Evolutionary conservation across 2,329 filamentous ascomycete genomes (phyloP).

Genomic region (Calonectria ilicicola): DNA sequence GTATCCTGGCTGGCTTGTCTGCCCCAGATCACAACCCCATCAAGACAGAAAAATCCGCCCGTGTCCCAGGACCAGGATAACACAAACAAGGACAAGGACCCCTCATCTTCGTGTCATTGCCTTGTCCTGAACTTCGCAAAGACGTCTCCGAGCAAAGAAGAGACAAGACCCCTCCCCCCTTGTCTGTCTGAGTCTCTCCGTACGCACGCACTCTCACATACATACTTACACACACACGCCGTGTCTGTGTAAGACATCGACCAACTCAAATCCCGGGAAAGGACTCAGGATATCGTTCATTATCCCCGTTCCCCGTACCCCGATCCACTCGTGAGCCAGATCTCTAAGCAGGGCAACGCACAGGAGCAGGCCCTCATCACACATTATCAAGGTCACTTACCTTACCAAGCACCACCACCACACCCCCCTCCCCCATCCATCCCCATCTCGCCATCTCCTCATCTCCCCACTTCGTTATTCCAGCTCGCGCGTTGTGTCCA

Average conservation of each 20-base stretch:
- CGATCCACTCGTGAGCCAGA: conserved; percentile 44
- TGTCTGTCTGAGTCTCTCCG: conserved; percentile 14
- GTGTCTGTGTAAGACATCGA: conserved; percentile 39
- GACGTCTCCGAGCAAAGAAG: neutral
- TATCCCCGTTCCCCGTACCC: conserved; percentile 25
- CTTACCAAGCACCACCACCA: conserved; percentile 36
- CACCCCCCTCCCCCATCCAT: conserved; percentile 34
- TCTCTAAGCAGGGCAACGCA: conserved; percentile 29
- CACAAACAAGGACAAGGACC: conserved; percentile 11
- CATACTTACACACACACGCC: conserved; percentile 18
- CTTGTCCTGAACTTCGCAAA: conserved; percentile 13
- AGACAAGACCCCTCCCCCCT: conserved; percentile 13
- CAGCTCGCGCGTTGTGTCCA: conserved; percentile 39
- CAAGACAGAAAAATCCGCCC: conserved; percentile 22
- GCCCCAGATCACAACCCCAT: conserved; percentile 27
- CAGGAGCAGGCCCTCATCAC: conserved; percentile 16
- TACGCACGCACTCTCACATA: conserved; percentile 22
- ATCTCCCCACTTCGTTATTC: conserved; percentile 30
- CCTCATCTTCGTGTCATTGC: conserved; percentile 18
- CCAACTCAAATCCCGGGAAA: conserved; percentile 41
- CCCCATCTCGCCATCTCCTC: conserved; percentile 37
- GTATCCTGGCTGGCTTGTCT: conserved; percentile 17
- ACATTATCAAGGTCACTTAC: conserved; percentile 7
- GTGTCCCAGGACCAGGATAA: conserved; percentile 17
- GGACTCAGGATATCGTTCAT: conserved; percentile 4